Evolutionary conservation across 805 yeast species (phyloP).

Genomic region (Komagataella pastoris): DNA sequence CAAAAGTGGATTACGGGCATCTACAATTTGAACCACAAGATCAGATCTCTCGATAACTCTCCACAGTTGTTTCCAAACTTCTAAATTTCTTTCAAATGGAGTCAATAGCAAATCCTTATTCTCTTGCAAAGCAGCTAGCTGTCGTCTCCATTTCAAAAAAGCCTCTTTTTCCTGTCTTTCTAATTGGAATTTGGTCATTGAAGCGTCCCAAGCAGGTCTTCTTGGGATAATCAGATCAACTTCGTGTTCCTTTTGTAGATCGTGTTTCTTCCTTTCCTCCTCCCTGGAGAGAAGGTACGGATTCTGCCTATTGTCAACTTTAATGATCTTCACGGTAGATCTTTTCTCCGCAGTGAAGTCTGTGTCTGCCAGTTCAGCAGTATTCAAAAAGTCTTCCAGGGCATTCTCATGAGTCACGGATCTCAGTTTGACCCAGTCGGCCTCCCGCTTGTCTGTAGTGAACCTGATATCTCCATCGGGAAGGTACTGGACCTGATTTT

Average conservation of each 20-base stretch:
- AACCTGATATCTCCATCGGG: slow-evolving; percentile 88
- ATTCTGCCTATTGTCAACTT: slow-evolving; percentile 38
- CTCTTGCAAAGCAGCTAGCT: slow-evolving; percentile 75
- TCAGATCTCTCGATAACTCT: slow-evolving; percentile 94
- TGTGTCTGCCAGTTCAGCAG: slow-evolving; percentile 92
- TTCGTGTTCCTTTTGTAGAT: slow-evolving; percentile 55
- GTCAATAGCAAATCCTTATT: slow-evolving; percentile 76
- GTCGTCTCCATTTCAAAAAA: slow-evolving; percentile 89
- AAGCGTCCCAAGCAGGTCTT: slow-evolving; percentile 75
- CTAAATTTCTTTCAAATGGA: slow-evolving; percentile 93
- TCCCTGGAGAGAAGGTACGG: slow-evolving; percentile 53
- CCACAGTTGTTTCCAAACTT: slow-evolving; percentile 98
- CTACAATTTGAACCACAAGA: slow-evolving; percentile 91
- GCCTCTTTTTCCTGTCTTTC: slow-evolving; percentile 84
- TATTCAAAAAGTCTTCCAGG: slow-evolving; percentile 84
- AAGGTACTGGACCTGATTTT: slow-evolving; percentile 53
- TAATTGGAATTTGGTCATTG: slow-evolving; percentile 60
- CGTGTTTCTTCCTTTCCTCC: slow-evolving; percentile 47
- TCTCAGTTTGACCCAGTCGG: slow-evolving; percentile 78
- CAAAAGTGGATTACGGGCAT: slow-evolving; percentile 86
- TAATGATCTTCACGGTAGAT: slow-evolving; percentile 72
- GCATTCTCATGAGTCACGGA: slow-evolving; percentile 94
- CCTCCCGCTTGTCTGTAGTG: slow-evolving; percentile 76
- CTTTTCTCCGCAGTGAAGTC: slow-evolving; percentile 90
- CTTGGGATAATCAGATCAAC: slow-evolving; percentile 74